Evolutionary conservation across 768 basidiomycete species (phyloP).

Genomic region (Termitomyces eurrhizus): DNA sequence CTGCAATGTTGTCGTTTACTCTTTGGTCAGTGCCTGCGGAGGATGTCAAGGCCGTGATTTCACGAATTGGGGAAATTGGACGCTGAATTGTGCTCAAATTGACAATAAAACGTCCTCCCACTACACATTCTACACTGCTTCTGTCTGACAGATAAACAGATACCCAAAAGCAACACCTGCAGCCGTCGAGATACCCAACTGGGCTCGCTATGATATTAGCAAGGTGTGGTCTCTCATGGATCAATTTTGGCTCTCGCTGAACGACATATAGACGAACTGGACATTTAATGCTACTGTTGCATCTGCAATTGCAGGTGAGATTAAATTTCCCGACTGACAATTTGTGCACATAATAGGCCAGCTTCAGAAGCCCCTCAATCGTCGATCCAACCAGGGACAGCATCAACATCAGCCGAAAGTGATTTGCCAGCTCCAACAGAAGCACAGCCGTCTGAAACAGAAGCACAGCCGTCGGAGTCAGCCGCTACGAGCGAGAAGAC

Average conservation of each 20-base stretch:
- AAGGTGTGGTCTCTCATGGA: constrained; percentile 21
- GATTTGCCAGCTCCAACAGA: neutral
- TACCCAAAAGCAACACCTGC: constrained; percentile 42
- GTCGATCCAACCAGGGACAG: neutral
- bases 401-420: neutral
- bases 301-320: constrained; percentile 5
- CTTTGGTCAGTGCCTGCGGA: constrained; percentile 54
- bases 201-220: constrained; percentile 55
- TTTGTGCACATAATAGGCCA: neutral
- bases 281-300: constrained; percentile 32
- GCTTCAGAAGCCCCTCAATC: neutral
- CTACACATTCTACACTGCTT: neutral
- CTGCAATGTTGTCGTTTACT: constrained; percentile 60
- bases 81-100: constrained; percentile 29
- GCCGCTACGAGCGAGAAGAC: neutral
- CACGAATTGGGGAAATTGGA: constrained; percentile 35
- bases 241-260: neutral
- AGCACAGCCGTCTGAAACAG: neutral
- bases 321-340: neutral
- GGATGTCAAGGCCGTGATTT: constrained; percentile 49
- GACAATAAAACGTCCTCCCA: constrained; percentile 29
- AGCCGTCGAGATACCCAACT: constrained; percentile 43
- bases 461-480: neutral
- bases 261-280: constrained; percentile 23
- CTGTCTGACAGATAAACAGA: constrained; percentile 22